Percentiles rank a stretch among this genome's conserved stretches.
Evolutionary conservation across 2,329 filamentous ascomycete genomes (phyloP).

Genomic region (Domatiomyces globalis): DNA sequence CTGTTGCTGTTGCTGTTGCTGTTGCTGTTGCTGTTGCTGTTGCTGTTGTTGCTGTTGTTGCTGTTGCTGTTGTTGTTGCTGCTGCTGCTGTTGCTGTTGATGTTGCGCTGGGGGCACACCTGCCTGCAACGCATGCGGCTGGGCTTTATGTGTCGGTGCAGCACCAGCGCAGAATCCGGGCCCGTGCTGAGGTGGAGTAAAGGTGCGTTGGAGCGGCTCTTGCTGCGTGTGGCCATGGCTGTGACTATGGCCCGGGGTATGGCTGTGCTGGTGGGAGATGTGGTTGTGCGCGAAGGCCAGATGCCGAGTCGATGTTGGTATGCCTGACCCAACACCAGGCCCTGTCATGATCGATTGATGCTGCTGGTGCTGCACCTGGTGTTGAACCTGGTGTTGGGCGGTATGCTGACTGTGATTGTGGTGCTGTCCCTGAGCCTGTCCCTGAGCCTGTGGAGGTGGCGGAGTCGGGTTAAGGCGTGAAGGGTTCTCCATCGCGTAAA

Average conservation of each 20-base stretch:
- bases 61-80: constrained; percentile 1
- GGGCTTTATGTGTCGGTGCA: neutral
- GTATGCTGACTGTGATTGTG: too few species aligned
- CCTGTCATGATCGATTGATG: neutral
- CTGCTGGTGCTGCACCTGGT: neutral
- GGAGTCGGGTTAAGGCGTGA: neutral
- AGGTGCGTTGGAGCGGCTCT: neutral
- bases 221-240: neutral
- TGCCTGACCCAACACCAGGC: neutral
- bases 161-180: neutral
- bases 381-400: neutral
- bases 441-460: neutral
- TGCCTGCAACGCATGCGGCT: constrained; percentile 1
- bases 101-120: neutral
- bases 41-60: constrained; percentile 16
- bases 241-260: neutral
- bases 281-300: neutral
- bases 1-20: constrained; percentile 7
- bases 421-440: neutral
- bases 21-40: constrained; percentile 4
- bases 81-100: neutral
- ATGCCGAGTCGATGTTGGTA: neutral
- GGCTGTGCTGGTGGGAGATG: neutral
- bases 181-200: neutral
- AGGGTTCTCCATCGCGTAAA: neutral